Percentiles rank a stretch among this genome's conserved stretches.
These are phyloP conservation scores for Boletellus ananas DNA, from an alignment of 768 basidiomycete species.

Conservation along the genomic window DNA sequence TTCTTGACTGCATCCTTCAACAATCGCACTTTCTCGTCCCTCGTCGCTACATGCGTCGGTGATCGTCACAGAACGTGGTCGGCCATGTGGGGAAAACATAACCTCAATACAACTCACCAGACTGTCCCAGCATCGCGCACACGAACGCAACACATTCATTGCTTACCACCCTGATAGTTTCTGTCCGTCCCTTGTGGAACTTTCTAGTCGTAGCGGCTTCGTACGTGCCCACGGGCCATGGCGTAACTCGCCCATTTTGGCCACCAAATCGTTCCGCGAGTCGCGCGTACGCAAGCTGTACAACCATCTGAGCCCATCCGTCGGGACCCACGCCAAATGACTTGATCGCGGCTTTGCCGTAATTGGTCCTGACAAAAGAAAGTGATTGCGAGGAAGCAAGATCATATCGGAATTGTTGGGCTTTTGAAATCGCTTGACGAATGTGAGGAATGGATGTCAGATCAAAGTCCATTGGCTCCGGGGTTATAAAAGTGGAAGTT, in stretches of 20 bases:
- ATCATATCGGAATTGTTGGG: constrained; percentile 51
- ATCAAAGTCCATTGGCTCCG: constrained; percentile 61
- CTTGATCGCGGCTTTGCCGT: constrained; percentile 88
- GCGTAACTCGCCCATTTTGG: constrained; percentile 21
- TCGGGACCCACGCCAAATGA: constrained; percentile 87
- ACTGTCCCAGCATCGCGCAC: constrained; percentile 62
- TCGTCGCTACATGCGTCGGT: constrained; percentile 14
- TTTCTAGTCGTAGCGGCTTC: constrained; percentile 90
- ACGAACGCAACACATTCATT: constrained; percentile 75
- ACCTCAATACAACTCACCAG: constrained; percentile 20
- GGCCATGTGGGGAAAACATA: not conserved
- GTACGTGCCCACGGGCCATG: constrained; percentile 76
- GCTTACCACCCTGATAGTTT: constrained; percentile 85
- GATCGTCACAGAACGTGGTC: not conserved
- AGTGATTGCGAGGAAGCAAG: constrained; percentile 65
- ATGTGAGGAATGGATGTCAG: constrained; percentile 39
- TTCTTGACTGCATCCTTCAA: constrained; percentile 60
- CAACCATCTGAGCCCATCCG: constrained; percentile 89
- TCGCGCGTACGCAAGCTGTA: constrained; percentile 85
- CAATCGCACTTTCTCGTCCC: constrained; percentile 45
- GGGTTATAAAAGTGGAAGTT: constrained; percentile 23
- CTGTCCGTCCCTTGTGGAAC: constrained; percentile 87
- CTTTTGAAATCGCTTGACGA: constrained; percentile 47
- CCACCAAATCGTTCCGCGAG: constrained; percentile 41
- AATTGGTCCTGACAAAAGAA: constrained; percentile 59